Base-by-base conservation (phyloP, 2,329 filamentous ascomycete genomes). In the Boeremia lycopersici region DNA sequence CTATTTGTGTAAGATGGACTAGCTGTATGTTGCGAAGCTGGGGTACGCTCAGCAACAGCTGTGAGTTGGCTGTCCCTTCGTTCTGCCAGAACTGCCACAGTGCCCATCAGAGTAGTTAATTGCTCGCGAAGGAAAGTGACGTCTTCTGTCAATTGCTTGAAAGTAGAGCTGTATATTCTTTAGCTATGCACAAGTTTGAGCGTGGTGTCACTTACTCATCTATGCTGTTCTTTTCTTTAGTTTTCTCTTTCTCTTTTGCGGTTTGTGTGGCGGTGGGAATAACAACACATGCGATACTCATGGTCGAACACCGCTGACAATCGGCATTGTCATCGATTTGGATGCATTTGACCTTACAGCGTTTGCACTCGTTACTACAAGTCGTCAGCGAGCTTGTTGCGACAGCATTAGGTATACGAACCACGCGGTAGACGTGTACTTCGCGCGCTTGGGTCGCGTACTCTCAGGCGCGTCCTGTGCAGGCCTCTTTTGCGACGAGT, bases 371-470 rank as follows among this genome's bases (percentile, higher is more conserved):
- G 41, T 64, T 65, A 30, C 62, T 65, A 17, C 13, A 3, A 8
- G 9, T 28, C 1, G n/a, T 62, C 39, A 57, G 50, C 17, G 38
- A 10, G 11, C 1, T 11, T 4, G 39, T 8, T 11, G 11, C n/a
- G 36, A 9, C 2, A 6, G 10, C 8, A 6, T 9, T 11, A 10
- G 13, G 0, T 5, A 12, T 4, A 38, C 44, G 10, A 48, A 65
- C 62, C 63, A 65, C 15, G 63, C 61, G 26, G 59, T 48, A 34
- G 57, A 52, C 6, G 63, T 59, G 34, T 65, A 65, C 31, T 65
- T 65, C 4, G 61, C 63, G 31, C 63, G 61, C 35, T 65, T 65
- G 25, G 57, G n/a, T 26, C 57, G 57, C 25, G 49, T 50, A 31
- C 38, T 48, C 26, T 56, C 56, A 29, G 56, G 42, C 15, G 28